Conservation (phyloP, 2,329 filamentous ascomycete species). For the Fusarium begoniae region DNA sequence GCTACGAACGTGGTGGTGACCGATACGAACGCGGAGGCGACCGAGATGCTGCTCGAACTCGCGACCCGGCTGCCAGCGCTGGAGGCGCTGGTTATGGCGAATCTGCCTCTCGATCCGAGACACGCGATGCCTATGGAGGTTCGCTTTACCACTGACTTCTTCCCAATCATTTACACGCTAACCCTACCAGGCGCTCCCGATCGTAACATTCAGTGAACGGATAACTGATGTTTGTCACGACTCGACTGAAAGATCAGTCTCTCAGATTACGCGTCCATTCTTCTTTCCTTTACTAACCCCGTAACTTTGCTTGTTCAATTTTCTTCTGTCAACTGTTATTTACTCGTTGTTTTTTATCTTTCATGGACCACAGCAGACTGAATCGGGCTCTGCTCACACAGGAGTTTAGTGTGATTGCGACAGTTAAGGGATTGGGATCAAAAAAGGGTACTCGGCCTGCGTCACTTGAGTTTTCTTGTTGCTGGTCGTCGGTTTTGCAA, state of each 20-base stretch:
- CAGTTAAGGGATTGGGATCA: slow-evolving; percentile 49
- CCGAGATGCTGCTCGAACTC: slow-evolving; percentile 52
- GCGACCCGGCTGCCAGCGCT: slow-evolving; percentile 50
- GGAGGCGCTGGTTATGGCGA: slow-evolving; percentile 53
- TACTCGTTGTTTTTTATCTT: slow-evolving; percentile 39
- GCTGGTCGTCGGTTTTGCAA: slow-evolving; percentile 51
- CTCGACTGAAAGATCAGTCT: slow-evolving; percentile 28
- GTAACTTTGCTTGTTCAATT: slow-evolving; percentile 41
- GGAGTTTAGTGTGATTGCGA: slow-evolving; percentile 51
- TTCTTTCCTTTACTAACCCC: slow-evolving; percentile 42
- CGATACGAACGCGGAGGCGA: slow-evolving; percentile 59
- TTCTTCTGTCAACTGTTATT: slow-evolving; percentile 41
- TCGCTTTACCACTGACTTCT: slow-evolving; percentile 41
- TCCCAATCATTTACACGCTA: slow-evolving; percentile 38
- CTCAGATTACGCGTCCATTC: slow-evolving; percentile 37
- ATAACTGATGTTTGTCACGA: slow-evolving; percentile 17
- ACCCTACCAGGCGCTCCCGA: slow-evolving; percentile 46
- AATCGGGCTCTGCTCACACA: slow-evolving; percentile 47
- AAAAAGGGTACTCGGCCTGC: slow-evolving; percentile 49
- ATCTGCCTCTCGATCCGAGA: slow-evolving; percentile 54
- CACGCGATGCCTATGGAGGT: slow-evolving; percentile 57
- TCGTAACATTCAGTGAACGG: slow-evolving; percentile 39
- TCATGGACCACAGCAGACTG: slow-evolving; percentile 44
- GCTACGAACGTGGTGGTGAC: slow-evolving; percentile 55
- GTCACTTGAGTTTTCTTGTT: slow-evolving; percentile 48